These are phyloP conservation scores for Rhododendron griersonianum DNA, from an alignment of 148 eudicot species.

Conservation along the genomic window DNA sequence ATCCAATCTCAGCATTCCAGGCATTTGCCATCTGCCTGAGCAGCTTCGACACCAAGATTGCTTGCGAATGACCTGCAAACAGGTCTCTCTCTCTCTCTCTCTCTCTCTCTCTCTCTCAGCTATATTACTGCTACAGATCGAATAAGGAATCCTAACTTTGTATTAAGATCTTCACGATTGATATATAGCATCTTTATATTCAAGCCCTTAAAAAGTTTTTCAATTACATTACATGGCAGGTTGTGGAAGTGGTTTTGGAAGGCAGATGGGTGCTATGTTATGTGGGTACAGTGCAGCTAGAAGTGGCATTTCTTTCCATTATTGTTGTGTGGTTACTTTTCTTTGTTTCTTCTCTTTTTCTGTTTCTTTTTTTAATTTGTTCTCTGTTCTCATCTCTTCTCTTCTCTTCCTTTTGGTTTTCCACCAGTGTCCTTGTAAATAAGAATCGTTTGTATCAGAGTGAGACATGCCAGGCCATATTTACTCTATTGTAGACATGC, in stretches of 20 bases:
- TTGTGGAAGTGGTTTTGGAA: not conserved
- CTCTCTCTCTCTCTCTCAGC: not conserved
- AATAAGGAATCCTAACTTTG: not conserved
- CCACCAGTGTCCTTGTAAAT: conserved; percentile 14
- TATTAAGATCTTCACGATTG: not conserved
- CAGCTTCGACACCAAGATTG: conserved; percentile 96
- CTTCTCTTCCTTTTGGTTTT: not conserved
- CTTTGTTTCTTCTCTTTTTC: not conserved
- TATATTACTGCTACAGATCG: not conserved
- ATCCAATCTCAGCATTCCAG: conserved; percentile 91
- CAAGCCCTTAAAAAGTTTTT: not conserved
- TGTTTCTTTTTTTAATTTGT: not conserved
- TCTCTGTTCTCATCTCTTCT: not conserved
- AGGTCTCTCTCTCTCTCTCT: not conserved
- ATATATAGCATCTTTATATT: not conserved
- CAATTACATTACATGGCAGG: not conserved
- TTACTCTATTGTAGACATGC: not conserved
- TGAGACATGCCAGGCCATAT: conserved; percentile 1
- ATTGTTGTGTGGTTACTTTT: not conserved
- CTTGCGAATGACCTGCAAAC: conserved; percentile 65
- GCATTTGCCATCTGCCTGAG: conserved; percentile 94
- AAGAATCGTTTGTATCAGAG: not conserved
- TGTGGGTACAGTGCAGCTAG: not conserved
- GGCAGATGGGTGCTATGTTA: not conserved
- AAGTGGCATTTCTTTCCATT: not conserved